Evolutionary conservation across 2,329 filamentous ascomycete species (phyloP).

Genomic region (Huntiella savannae): DNA sequence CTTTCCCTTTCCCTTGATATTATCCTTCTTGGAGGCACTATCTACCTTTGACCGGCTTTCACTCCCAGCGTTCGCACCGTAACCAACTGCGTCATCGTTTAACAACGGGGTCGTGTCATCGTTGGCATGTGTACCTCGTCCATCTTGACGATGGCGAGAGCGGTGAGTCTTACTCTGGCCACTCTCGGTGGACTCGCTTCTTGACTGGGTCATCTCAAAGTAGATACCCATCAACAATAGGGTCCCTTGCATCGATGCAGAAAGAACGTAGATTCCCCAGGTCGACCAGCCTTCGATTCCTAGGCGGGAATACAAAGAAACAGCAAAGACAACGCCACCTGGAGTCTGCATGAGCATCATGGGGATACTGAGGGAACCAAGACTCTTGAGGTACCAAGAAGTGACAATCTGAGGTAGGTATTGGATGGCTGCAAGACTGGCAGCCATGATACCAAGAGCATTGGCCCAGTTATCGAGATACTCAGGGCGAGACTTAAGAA

Average conservation of each 20-base stretch:
- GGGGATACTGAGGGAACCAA: constrained; percentile 79
- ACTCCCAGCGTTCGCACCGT: background rate
- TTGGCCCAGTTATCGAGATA: constrained; percentile 67
- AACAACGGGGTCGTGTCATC: background rate
- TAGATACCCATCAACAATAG: constrained; percentile 63
- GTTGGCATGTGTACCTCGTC: too few relatives aligned
- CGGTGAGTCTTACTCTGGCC: too few relatives aligned
- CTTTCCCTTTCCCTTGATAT: background rate
- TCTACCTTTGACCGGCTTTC: background rate
- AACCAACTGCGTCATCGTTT: background rate
- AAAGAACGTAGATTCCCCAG: constrained; percentile 81
- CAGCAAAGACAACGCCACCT: constrained; percentile 75
- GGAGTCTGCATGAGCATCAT: constrained; percentile 99
- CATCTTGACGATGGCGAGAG: too few relatives aligned
- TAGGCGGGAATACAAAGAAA: constrained; percentile 60
- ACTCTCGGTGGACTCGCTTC: too few relatives aligned
- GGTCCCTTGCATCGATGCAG: constrained; percentile 65
- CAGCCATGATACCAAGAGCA: constrained; percentile 60
- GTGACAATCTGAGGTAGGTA: constrained; percentile 93
- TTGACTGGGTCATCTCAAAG: constrained; percentile 37
- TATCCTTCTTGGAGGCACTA: background rate
- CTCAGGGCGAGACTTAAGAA: constrained; percentile 42
- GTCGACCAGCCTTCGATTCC: constrained; percentile 81
- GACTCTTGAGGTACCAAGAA: constrained; percentile 67
- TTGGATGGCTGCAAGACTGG: constrained; percentile 64